Conservation (phyloP, 768 basidiomycete genomes). For the Hirschioporus abietinus region DNA sequence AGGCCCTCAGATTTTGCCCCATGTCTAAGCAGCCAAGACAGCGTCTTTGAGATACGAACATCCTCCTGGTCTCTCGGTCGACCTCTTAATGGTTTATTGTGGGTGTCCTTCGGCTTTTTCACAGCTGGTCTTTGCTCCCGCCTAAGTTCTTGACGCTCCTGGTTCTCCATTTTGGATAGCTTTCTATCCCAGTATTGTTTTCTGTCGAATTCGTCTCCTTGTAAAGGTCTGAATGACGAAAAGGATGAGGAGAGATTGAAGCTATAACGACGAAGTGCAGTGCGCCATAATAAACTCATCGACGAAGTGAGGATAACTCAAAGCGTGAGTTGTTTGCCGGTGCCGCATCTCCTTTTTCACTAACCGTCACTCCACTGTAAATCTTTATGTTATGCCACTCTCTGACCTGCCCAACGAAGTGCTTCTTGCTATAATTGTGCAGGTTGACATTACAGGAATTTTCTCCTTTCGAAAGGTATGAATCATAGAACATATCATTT, state of each 20-base stretch:
- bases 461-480: constrained; percentile 18
- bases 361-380: background rate
- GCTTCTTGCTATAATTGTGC: constrained; percentile 13
- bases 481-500: background rate
- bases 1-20: constrained; percentile 75
- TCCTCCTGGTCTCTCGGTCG: constrained; percentile 58
- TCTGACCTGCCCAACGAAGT: constrained; percentile 20
- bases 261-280: background rate
- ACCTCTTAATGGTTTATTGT: constrained; percentile 33
- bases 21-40: constrained; percentile 91
- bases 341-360: background rate
- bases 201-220: background rate
- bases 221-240: background rate
- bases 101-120: background rate
- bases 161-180: background rate
- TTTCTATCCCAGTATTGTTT: background rate
- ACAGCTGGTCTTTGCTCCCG: background rate
- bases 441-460: constrained; percentile 15
- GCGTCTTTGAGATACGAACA: constrained; percentile 73
- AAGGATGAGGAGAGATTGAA: background rate
- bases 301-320: background rate
- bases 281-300: background rate
- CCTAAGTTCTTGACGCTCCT: background rate
- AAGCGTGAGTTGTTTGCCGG: background rate
- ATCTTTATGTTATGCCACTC: background rate